Conservation (phyloP, 441 rosid species). For the Croton setiger region DNA sequence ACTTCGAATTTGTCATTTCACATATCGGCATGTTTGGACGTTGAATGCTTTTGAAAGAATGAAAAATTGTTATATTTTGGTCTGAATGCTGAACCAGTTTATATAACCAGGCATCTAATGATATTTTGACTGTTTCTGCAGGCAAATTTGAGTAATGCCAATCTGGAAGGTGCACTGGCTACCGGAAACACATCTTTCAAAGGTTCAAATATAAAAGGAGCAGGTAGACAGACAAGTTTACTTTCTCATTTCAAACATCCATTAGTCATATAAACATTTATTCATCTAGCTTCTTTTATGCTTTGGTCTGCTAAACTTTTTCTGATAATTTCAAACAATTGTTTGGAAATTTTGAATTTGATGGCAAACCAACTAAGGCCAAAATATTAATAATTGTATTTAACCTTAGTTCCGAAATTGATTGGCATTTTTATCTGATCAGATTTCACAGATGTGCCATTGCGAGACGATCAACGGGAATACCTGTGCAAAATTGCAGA, state of each 20-base stretch:
- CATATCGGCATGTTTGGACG: neutral
- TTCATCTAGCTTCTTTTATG: too few species aligned
- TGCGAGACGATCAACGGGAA: conserved; percentile 82
- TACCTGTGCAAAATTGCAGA: conserved; percentile 83
- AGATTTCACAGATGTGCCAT: conserved; percentile 92
- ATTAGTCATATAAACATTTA: too few species aligned
- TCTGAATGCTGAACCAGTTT: neutral
- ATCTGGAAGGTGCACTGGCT: conserved; percentile 82
- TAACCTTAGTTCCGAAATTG: neutral
- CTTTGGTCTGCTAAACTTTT: too few species aligned
- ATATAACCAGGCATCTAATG: neutral
- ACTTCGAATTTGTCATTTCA: neutral
- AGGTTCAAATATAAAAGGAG: conserved; percentile 80
- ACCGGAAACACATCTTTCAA: conserved; percentile 91
- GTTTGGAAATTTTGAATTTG: too few species aligned
- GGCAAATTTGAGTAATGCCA: conserved; percentile 83
- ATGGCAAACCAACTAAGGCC: too few species aligned
- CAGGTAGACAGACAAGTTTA: conserved; percentile 38
- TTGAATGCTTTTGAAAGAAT: neutral
- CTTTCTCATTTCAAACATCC: neutral
- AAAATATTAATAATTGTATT: too few species aligned
- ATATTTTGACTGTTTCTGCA: conserved; percentile 26
- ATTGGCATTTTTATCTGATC: conserved; percentile 19
- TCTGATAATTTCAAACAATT: too few species aligned
- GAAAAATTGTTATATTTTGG: neutral